Evolutionary conservation across 208 protist genomes (phyloP).

Genomic region (Herpetomonas tarakana): DNA sequence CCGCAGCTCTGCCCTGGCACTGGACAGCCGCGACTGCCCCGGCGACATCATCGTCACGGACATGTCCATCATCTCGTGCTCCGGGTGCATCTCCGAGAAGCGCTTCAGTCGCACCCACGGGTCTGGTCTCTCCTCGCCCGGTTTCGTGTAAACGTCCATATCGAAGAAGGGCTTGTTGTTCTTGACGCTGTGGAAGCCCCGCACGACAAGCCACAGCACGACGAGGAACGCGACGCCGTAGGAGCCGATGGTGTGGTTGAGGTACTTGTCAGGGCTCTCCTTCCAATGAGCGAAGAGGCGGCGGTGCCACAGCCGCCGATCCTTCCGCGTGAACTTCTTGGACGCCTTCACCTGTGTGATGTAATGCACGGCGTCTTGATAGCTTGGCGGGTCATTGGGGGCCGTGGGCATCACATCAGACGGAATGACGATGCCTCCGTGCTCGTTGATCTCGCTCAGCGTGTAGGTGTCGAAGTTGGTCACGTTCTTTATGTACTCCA

Average conservation of each 20-base stretch:
- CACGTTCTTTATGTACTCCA: conserved; percentile 80
- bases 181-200: conserved; percentile 80
- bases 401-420: conserved; percentile 73
- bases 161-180: conserved; percentile 91
- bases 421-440: conserved; percentile 81
- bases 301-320: conserved; percentile 76
- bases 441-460: conserved; percentile 85
- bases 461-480: conserved; percentile 89
- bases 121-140: conserved; percentile 36
- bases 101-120: conserved; percentile 74
- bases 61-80: conserved; percentile 75
- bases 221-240: conserved; percentile 64
- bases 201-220: conserved; percentile 59
- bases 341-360: conserved; percentile 59
- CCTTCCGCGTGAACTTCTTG: conserved; percentile 83
- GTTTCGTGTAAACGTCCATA: conserved; percentile 56
- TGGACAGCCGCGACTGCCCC: conserved; percentile 68
- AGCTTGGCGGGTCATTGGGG: conserved; percentile 59
- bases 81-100: conserved; percentile 82
- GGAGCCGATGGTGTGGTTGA: conserved; percentile 57
- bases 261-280: conserved; percentile 79
- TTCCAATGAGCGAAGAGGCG: conserved; percentile 79
- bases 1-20: conserved; percentile 72
- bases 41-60: conserved; percentile 78
- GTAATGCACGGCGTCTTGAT: conserved; percentile 75